Evolutionary conservation across 805 yeast genomes (phyloP), one percentile per base, ranked within the genome.

Genomic region (Candida xiaguanensis): DNA sequence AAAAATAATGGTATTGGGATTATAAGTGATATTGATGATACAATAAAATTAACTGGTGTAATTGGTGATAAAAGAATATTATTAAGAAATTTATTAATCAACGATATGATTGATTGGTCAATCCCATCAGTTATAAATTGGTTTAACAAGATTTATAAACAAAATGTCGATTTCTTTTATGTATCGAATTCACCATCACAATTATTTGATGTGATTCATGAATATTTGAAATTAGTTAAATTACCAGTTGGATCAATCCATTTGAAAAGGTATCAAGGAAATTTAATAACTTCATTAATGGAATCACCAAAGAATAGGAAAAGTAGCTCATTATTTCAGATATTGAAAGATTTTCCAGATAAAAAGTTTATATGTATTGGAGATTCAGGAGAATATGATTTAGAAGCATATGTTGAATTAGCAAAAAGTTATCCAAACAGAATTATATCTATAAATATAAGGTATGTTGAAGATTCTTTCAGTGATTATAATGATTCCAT

Each of bases 181-280:
- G 98, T 95, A 2, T 90, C 97, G 6, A 93, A 95, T 61, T 81
- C 95, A 1, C 99, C 99, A 0, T 85, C 95, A 79, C 98, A 93
- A 59, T 63, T 93, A 17, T 89, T 72, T 56, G 72, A 78, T 14
- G 68, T 77, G 5, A 74, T 85, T 13, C 50, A 62, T 17, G 77
- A 78, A 31, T 88, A 78, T 50, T 68, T 88, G 50, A 60, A 65
- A 13, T 53, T 60, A 28, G 74, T 70, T 25, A 67, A 73, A 4
- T 74, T 87, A 31, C 99, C 99, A 0, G 51, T 55, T 1, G 96
- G 96, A 5, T 84, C 96, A 0, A 67, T 93, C 40, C 95, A 90
- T 58, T 70, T 95, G 49, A 88, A 91, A 59, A 91, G 84, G 53
- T 93, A 95, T 56, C 70, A 80, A 0, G 97, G 98, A 0, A 85